Base-by-base conservation (phyloP, 192 early-diverging fungal species). In the Obelidium mucronatum region DNA sequence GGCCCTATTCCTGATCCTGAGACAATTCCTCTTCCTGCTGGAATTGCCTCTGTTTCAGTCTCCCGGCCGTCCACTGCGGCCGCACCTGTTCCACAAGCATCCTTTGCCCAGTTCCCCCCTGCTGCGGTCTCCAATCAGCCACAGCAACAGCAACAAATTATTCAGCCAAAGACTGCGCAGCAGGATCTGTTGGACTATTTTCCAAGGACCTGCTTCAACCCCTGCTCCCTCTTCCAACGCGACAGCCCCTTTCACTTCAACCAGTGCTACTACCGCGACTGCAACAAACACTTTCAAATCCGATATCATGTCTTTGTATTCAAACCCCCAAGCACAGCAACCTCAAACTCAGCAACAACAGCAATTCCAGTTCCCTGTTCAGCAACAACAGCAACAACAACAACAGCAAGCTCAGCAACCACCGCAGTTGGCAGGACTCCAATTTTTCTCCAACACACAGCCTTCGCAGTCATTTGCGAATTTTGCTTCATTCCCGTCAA, bases 1-100 rank as follows among this genome's bases (percentile, higher is more conserved):
- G 90, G 92, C 13, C 81, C 89, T 8, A 83, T 95, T 52, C 92
- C 93, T 26, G 91, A 93, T 76, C 92, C 93, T 5, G 88, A 83
- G 22, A 90, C 87, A 17, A 77, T 95, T 6, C 44, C 58, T 13
- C 26, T 76, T 40, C 70, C 70, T 0, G 76, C 73, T 31, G 59
- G 59, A 34, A 56, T 65, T 6, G 24, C 35, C 17, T 22, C 56
- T n/a, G 77, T 60, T 11, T 26, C 48, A 33, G 24, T 2, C 24
- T 13, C 67, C 30, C 56, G 56, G 3, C 42, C 26, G 55, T 33
- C 62, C 37, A 66, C 58, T 42, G 73, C 40, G 11, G 36, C 26
- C 63, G 76, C 17, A 28, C 79, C 65, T 39, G 13, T 35, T 34
- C 56, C 35, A 56, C 24, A 15, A 13, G 67, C 51, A 8, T 44